Evolutionary conservation across 2,329 filamentous ascomycete genomes (phyloP).

Genomic region (Arthroderma uncinatum): DNA sequence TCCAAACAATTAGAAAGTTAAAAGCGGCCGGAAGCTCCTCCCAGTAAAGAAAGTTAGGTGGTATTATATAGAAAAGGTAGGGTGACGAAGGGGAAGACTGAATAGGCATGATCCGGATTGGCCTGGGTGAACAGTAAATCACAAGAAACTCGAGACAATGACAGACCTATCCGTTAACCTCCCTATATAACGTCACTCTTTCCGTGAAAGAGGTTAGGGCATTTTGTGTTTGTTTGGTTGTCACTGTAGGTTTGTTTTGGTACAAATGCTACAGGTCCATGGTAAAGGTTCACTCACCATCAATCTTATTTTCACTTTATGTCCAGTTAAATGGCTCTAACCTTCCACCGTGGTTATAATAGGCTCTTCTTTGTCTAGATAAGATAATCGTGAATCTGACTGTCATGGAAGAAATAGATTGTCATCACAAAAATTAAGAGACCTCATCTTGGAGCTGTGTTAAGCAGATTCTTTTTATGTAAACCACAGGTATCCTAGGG

Average conservation of each 20-base stretch:
- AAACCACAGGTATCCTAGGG: too few relatives aligned
- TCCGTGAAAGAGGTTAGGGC: not conserved
- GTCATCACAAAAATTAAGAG: too few relatives aligned
- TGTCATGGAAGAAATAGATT: not conserved
- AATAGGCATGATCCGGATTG: not conserved
- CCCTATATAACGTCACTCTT: not conserved
- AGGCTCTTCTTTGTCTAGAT: not conserved
- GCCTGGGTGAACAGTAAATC: not conserved
- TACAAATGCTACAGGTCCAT: not conserved
- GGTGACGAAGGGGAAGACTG: not conserved
- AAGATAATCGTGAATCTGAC: too few relatives aligned
- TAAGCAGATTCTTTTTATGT: too few relatives aligned
- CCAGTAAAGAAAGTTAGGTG: not conserved
- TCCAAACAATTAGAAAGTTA: not conserved
- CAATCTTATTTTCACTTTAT: constrained; percentile 1
- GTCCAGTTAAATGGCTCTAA: not conserved
- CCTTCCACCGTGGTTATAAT: not conserved
- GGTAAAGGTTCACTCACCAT: not conserved
- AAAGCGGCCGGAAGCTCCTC: not conserved
- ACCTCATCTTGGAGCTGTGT: too few relatives aligned
- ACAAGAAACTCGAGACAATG: not conserved
- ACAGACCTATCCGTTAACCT: not conserved
- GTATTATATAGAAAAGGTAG: not conserved
- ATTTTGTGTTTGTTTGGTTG: not conserved
- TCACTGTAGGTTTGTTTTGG: not conserved